Evolutionary conservation across 225 moss, liverwort and hornwort species (phyloP), one percentile per base, ranked within the genome.

Genomic region (Climacium dendroides): DNA sequence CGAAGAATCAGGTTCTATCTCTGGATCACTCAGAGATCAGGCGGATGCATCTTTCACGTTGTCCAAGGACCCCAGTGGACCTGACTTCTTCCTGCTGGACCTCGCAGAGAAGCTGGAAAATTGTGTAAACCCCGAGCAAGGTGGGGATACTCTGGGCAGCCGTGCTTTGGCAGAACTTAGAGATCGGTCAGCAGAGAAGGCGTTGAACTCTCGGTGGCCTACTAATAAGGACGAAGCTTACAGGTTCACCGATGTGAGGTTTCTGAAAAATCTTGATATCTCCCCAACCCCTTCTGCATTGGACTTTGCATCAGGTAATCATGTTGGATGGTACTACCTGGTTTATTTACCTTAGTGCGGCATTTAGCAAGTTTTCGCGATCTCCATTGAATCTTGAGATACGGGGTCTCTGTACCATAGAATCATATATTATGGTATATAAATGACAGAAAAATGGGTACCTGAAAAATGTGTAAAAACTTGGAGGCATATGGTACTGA

Each of bases 61-160:
- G 79, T 85, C 87, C 14, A 86, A 90, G 58, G 90, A 91, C 26
- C 85, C 86, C 61, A 67, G 74, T 55, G 91, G 90, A 79, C 96
- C 97, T 50, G 98, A 98, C 70, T 94, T 97, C 75, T 98, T 97
- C 91, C 91, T 98, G 30, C 96, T 97, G 43, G 98, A 98, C 86
- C 94, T 98, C 74, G 97, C 97, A 70, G 95, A 96, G 79, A 97
- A 97, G 87, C 92, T 98, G 81, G 97, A 98, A 86, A 96, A 95
- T 71, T 95, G 93, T 71, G 78, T 94, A 22, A 45, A 59, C 26
- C 78, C 83, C 13, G 92, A 87, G 83, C 85, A 85, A 80, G 79
- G 82, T 50, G 85, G 80, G 76, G 91, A 90, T 47, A 90, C 85
- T 65, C 24, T 88, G 62, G 92, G 92, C n/a, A 76, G 81, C 82